These are phyloP conservation scores for Penicillium daleae DNA, from an alignment of 495 filamentous ascomycete species.

Conservation along the genomic window DNA sequence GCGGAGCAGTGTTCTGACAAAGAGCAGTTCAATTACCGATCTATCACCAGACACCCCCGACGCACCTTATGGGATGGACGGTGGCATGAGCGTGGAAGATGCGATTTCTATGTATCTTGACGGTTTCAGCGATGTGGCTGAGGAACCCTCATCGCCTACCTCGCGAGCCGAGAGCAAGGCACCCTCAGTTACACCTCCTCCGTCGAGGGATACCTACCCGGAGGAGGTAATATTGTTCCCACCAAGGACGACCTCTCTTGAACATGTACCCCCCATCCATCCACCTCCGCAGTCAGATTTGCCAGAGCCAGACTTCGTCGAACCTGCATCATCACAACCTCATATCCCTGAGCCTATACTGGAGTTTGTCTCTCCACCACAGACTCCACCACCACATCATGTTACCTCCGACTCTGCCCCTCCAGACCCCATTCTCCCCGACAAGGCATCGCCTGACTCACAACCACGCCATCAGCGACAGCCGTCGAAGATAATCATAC, in stretches of 20 bases:
- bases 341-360: conserved; percentile 13
- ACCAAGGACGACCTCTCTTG: conserved; percentile 25
- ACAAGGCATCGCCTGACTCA: conserved; percentile 10
- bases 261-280: conserved; percentile 32
- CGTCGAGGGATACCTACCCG: conserved; percentile 33
- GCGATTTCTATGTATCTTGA: conserved; percentile 91
- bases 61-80: conserved; percentile 61
- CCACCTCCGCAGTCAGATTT: conserved; percentile 24
- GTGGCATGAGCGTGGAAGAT: conserved; percentile 85
- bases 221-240: conserved; percentile 29
- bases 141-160: conserved; percentile 45
- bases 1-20: conserved; percentile 79
- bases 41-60: conserved; percentile 61
- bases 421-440: conserved; percentile 6
- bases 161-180: conserved; percentile 35
- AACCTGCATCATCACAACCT: conserved; percentile 10
- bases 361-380: conserved; percentile 12
- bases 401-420: conserved; percentile 7
- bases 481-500: conserved; percentile 46
- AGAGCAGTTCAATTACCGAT: conserved; percentile 73
- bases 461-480: conserved; percentile 27
- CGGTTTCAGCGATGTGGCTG: conserved; percentile 68
- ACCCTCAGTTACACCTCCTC: conserved; percentile 36
- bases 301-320: conserved; percentile 8
- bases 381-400: conserved; percentile 8